phyloP scores from a whole-genome alignment of 2,329 filamentous ascomycete genomes.

The Fusarium sp. region DNA sequence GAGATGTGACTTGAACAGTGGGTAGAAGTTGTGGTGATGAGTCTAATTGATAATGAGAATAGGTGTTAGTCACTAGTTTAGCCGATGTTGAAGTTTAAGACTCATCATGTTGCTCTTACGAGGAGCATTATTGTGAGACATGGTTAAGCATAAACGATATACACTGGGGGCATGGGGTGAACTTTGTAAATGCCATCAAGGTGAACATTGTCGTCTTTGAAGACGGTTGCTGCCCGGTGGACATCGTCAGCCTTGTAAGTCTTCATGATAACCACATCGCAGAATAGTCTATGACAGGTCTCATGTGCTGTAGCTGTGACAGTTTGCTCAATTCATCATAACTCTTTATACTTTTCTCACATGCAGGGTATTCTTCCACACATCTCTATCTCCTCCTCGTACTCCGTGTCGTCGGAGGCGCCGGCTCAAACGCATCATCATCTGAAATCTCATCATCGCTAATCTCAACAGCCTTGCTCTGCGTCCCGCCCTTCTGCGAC shows the following conservation, averaged over 20 bases:
- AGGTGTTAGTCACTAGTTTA: neutral
- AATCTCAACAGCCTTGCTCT: slow-evolving; percentile 62
- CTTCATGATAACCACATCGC: neutral
- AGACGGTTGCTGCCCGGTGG: neutral
- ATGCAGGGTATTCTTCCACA: slow-evolving; percentile 9
- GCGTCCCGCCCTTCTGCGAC: slow-evolving; percentile 49
- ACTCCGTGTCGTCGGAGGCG: slow-evolving; percentile 48
- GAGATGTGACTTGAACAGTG: neutral
- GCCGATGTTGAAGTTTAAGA: neutral
- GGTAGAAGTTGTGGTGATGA: neutral
- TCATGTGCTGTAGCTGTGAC: neutral
- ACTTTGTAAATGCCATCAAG: neutral
- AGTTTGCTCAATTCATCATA: neutral
- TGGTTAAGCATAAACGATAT: neutral
- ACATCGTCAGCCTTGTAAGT: neutral
- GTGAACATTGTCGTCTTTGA: fast-evolving
- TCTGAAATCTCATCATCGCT: slow-evolving; percentile 73
- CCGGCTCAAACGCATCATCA: slow-evolving; percentile 67
- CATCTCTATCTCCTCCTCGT: slow-evolving; percentile 44
- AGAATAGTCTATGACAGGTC: neutral
- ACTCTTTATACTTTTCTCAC: neutral
- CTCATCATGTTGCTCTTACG: neutral
- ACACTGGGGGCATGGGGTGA: neutral
- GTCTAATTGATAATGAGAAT: neutral
- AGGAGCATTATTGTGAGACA: neutral